Evolutionary conservation across 208 protist genomes (phyloP).

Genomic region (Crithidia acanthocephali): DNA sequence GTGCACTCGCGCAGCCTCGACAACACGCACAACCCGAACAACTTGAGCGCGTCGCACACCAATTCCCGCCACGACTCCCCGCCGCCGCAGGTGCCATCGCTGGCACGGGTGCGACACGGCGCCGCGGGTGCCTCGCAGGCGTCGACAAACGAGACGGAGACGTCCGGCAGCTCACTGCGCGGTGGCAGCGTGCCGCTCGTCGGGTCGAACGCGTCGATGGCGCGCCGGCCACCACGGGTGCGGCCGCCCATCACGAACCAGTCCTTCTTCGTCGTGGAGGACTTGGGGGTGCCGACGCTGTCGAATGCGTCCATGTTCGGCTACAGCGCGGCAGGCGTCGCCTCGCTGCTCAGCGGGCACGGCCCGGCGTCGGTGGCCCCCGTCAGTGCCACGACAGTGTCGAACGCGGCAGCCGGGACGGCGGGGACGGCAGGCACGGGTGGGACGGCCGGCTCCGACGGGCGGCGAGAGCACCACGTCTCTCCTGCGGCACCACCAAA

Average conservation of each 20-base stretch:
- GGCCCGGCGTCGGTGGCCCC: slow-evolving; percentile 2
- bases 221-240: slow-evolving; percentile 11
- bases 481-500: background rate
- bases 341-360: background rate
- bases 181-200: slow-evolving; percentile 21
- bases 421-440: background rate
- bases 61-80: slow-evolving; percentile 16
- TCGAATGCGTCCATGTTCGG: slow-evolving; percentile 5
- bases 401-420: slow-evolving; percentile 6
- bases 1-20: background rate
- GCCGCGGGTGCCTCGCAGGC: background rate
- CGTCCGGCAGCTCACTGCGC: slow-evolving; percentile 15
- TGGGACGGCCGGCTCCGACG: too few relatives aligned
- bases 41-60: background rate
- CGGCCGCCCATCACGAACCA: slow-evolving; percentile 44
- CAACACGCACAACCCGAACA: background rate
- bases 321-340: background rate
- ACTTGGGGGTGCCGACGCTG: slow-evolving; percentile 24
- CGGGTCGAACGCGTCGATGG: slow-evolving; percentile 8
- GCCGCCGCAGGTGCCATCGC: slow-evolving; percentile 7
- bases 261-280: slow-evolving; percentile 63
- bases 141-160: slow-evolving; percentile 4
- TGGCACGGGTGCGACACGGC: background rate
- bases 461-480: background rate
- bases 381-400: slow-evolving; percentile 17